Evolutionary conservation across 805 yeast species (phyloP).

Genomic region (Starmerella sp.): DNA sequence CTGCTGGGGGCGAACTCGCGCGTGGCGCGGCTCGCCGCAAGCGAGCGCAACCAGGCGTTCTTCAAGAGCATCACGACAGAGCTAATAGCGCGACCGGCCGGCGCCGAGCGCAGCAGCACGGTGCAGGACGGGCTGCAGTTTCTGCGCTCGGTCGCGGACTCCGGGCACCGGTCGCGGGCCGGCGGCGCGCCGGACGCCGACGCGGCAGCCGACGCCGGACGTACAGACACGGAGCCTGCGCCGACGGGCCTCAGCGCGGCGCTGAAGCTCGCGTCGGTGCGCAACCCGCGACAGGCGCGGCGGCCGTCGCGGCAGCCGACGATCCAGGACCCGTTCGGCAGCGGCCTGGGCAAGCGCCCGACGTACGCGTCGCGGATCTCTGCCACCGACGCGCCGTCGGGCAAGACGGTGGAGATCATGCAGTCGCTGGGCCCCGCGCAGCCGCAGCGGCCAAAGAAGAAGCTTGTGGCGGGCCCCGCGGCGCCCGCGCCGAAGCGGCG

Average conservation of each 20-base stretch:
- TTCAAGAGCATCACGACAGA: conserved; percentile 20
- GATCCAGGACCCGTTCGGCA: neutral
- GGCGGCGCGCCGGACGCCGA: neutral
- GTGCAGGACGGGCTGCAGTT: conserved; percentile 19
- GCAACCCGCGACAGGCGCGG: neutral
- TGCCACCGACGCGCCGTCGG: conserved; percentile 6
- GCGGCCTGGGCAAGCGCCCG: neutral
- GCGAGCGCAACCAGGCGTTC: conserved; percentile 18
- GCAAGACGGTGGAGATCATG: conserved; percentile 14
- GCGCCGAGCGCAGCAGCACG: neutral
- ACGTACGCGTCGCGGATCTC: conserved; percentile 18
- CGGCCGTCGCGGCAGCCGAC: conserved; percentile 1
- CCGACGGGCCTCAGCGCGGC: conserved; percentile 7
- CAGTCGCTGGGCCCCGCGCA: conserved; percentile 6
- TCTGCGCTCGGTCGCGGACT: conserved; percentile 4
- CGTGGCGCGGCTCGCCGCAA: conserved; percentile 17
- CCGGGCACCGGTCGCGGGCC: neutral
- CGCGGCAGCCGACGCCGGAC: neutral
- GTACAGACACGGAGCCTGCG: neutral
- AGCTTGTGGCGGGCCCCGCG: conserved; percentile 7
- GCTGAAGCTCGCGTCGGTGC: neutral
- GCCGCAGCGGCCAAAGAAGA: neutral
- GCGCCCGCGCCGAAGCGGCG: conserved; percentile 8
- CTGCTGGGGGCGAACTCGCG: conserved; percentile 11
- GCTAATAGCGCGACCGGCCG: conserved; percentile 12